Conservation (phyloP, 192 early-diverging fungal species). For the Jimgerdemannia flammicorona region DNA sequence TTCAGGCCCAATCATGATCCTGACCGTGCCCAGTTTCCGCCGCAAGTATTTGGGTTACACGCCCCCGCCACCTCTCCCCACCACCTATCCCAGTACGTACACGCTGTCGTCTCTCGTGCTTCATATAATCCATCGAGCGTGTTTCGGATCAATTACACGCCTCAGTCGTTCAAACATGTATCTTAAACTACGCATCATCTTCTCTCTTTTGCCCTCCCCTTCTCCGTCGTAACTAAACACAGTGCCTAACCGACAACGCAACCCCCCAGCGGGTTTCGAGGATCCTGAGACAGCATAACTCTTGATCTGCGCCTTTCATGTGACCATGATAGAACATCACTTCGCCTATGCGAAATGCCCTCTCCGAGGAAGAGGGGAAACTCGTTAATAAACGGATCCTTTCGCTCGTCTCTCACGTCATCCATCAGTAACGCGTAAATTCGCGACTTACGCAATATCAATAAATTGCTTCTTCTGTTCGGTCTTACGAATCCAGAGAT, state of each 20-base stretch:
- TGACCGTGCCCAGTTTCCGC: not conserved
- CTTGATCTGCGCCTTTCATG: too few relatives aligned
- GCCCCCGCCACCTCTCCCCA: not conserved
- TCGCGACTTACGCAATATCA: too few relatives aligned
- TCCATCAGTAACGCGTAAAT: too few relatives aligned
- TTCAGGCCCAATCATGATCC: not conserved
- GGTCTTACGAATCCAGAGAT: too few relatives aligned
- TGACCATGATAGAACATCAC: too few relatives aligned
- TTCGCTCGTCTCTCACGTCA: too few relatives aligned
- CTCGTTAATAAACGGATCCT: too few relatives aligned
- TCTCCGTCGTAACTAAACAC: not conserved
- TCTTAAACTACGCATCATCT: not conserved
- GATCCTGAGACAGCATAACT: not conserved
- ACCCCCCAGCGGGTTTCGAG: not conserved
- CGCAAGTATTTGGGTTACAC: not conserved
- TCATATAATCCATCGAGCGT: not conserved
- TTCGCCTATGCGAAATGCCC: too few relatives aligned
- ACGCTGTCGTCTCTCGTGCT: not conserved
- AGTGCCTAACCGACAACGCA: not conserved
- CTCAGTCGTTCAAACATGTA: too few relatives aligned
- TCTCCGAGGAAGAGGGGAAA: too few relatives aligned
- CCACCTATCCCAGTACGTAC: constrained; percentile 3
- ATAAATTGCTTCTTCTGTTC: too few relatives aligned
- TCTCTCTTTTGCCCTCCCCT: not conserved
- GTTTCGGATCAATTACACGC: not conserved